Base-by-base conservation (phyloP, 2,329 filamentous ascomycete species). In the Cadophora gregata region DNA sequence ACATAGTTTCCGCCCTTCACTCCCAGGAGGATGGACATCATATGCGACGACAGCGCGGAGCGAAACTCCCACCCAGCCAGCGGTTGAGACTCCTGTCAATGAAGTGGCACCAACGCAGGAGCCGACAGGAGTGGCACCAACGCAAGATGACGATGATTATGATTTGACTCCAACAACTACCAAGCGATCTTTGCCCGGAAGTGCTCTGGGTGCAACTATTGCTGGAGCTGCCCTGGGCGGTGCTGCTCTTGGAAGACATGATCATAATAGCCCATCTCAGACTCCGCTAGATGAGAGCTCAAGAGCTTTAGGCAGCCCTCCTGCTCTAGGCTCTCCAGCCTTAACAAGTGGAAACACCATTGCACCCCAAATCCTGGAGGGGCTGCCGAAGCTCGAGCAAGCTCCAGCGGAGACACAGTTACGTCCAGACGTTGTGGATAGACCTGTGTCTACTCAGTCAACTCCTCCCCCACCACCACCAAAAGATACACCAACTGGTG, bases 401-500 rank as follows among this genome's bases (percentile, higher is more conserved):
- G 71, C 66, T 12, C 66, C 70, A 21, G 47, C 63, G 2, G 72
- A 73, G 56, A 71, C 59, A 12, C 73, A 74, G 69, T 38, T 71
- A 10, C 72, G 67, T 29, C 69, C 75, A 47, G 69, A 72, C 63
- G 51, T 50, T 47, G 58, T 70, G 31, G 33, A 77, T 75, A 51
- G 75, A 74, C 33, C 78, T 76, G 14, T 77, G 73, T 62, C 68
- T 73, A n/a, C 72, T 66, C 45, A 77, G 21, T 77, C 78, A 0
- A 81, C 75, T 53, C 75, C 74, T 48, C 77, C 79, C 3, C 82
- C 85, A 7, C 82, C 83, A 19, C 80, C 80, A 29, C 77, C 78
- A 2, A 84, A 84, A 65, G 81, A 85, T 65, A 77, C 76, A 9
- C 74, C 71, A 38, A 38, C 59, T n/a, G 25, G 59, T 38, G 50